Conservation (phyloP, 2,329 filamentous ascomycete species). For the Cercospora zeina region DNA sequence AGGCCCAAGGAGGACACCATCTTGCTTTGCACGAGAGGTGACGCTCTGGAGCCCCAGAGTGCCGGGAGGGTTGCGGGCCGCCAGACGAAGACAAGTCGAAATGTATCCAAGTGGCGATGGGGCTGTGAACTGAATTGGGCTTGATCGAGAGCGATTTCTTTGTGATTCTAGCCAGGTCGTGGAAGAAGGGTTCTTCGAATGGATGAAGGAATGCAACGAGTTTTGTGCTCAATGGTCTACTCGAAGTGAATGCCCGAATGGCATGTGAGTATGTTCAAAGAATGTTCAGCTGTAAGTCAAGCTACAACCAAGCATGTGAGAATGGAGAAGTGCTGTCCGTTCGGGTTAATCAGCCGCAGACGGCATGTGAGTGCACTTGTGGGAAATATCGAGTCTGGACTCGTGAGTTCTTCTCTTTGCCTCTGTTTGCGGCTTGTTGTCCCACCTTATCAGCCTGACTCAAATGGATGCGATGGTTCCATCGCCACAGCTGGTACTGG, state of each 20-base stretch:
- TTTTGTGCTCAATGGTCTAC: neutral
- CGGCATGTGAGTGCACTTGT: too few relatives aligned
- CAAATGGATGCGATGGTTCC: too few relatives aligned
- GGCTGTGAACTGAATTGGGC: neutral
- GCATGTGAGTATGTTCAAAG: neutral
- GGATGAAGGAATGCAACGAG: neutral
- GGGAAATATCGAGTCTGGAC: too few relatives aligned
- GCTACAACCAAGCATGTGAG: neutral
- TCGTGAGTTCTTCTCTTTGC: too few relatives aligned
- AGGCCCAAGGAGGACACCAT: neutral
- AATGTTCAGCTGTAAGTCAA: neutral
- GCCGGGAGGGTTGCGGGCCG: neutral
- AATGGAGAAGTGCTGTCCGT: neutral
- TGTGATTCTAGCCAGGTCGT: neutral
- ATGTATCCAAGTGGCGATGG: neutral
- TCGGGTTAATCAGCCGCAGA: neutral
- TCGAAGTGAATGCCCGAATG: neutral
- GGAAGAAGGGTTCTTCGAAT: neutral
- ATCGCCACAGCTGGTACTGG: too few relatives aligned
- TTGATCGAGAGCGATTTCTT: neutral
- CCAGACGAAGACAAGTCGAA: neutral
- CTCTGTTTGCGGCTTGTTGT: too few relatives aligned
- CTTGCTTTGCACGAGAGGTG: neutral
- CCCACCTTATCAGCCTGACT: too few relatives aligned
- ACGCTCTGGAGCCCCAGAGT: neutral